Evolutionary conservation across 73 alveolate genomes (phyloP).

Genomic region (Paramecium pentaurelia): DNA sequence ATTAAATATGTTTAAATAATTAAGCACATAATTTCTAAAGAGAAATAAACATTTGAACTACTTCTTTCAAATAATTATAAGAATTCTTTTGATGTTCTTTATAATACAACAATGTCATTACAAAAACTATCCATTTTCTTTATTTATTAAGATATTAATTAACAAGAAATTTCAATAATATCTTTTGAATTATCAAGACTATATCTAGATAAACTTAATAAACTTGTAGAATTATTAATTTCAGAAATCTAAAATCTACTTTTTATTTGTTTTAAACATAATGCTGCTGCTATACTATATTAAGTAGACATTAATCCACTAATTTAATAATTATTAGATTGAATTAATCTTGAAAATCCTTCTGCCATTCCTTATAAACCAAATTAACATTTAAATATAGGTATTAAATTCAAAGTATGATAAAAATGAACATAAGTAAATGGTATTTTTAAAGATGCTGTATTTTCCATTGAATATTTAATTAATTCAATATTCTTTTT

Average conservation of each 20-base stretch:
- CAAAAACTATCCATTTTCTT: not conserved
- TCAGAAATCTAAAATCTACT: not conserved
- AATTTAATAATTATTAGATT: not conserved
- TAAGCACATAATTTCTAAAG: slow-evolving; percentile 44
- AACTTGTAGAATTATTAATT: not conserved
- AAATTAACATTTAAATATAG: not conserved
- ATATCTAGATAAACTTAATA: slow-evolving; percentile 43
- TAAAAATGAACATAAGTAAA: not conserved
- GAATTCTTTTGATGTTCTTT: not conserved
- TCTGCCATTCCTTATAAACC: slow-evolving; percentile 27
- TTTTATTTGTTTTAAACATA: not conserved
- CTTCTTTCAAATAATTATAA: not conserved
- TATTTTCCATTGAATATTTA: not conserved
- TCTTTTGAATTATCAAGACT: slow-evolving; percentile 14
- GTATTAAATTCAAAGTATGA: not conserved
- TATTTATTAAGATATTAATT: not conserved
- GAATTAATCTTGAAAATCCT: not conserved
- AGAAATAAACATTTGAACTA: not conserved
- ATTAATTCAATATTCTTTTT: not conserved
- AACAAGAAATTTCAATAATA: slow-evolving; percentile 35
- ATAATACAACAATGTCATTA: not conserved
- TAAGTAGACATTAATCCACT: slow-evolving; percentile 39
- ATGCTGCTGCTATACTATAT: slow-evolving; percentile 26
- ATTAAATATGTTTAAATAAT: not conserved
- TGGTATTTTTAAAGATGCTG: slow-evolving; percentile 1